Evolutionary conservation across 2,329 filamentous ascomycete genomes (phyloP), one percentile per base, ranked within the genome.

Genomic region (Penicillium freii): DNA sequence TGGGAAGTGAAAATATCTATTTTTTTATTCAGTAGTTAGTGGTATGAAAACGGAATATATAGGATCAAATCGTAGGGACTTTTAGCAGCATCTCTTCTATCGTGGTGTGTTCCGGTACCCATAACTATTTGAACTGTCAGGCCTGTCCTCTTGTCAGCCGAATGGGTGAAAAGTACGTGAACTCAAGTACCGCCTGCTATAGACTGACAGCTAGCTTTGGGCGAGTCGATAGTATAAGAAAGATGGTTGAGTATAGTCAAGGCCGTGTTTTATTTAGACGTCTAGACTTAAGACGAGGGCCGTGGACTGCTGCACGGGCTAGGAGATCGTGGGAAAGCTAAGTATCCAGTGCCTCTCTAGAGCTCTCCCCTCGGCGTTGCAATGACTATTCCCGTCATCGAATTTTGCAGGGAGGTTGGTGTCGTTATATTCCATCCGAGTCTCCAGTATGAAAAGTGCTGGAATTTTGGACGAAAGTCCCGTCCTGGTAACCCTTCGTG

Each of bases 181-280:
- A 78, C 68, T 97, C 92, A 0, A 97, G 74, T 1, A 89, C 66
- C 6, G 86, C 89, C 75, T 97, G 93, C 92, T 92, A 97, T 6
- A 88, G 81, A 11, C 87, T 90, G 3, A 90, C 78, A 1, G 91
- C 87, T 29, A 90, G 78, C 70, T 97, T 93, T 46, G 81, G 78
- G 69, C 89, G 96, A 0, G 93, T 93, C 47, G 89, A 81, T 68
- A 96, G 88, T 43, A 5, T 86, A 29, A 93, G 79, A 67, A 94
- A 89, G 2, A 84, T 74, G 0, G 90, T 93, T n/a, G 87, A 71
- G 39, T 91, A 84, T 13, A 13, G 39, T 40, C 6, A 23, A 23
- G 10, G 19, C 17, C 9, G 9, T 40, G 19, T 21, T 21, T 40
- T 40, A 40, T 21, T 4, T 40, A 13, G 11, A 13, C 19, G 4